phyloP scores from a whole-genome alignment of 2,329 filamentous ascomycete genomes.

The Passalora sequoiae region DNA sequence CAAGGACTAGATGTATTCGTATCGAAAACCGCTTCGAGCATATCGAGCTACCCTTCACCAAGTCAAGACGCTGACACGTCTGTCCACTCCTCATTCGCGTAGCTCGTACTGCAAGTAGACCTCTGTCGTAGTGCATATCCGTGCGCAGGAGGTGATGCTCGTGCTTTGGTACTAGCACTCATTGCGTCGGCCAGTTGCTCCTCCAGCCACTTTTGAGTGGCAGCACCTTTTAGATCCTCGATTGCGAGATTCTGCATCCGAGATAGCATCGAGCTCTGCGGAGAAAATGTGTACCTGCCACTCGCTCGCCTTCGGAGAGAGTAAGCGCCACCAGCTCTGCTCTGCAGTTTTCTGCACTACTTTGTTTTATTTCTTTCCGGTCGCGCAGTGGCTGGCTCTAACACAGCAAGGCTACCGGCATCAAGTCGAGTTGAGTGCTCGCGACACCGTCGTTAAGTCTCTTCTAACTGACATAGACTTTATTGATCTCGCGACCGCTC shows the following conservation, averaged over 20 bases:
- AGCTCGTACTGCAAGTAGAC: no score
- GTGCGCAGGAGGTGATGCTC: no score
- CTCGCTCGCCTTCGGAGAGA: background rate
- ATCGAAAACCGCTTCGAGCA: no score
- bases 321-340: background rate
- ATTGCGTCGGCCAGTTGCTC: background rate
- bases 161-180: no score
- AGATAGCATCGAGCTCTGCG: background rate
- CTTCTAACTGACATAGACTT: no score
- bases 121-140: no score
- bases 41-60: no score
- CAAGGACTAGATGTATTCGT: no score
- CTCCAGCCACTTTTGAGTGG: background rate
- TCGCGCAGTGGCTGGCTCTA: background rate
- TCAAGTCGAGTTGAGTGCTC: background rate
- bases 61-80: no score
- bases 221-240: background rate
- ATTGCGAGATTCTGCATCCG: background rate
- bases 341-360: background rate
- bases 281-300: background rate
- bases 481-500: no score
- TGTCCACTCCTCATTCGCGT: no score
- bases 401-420: background rate
- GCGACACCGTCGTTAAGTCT: no score
- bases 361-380: background rate